These are phyloP conservation scores for Capsicum baccatum DNA, from an alignment of 257 asterid genomes.

Conservation along the genomic window DNA sequence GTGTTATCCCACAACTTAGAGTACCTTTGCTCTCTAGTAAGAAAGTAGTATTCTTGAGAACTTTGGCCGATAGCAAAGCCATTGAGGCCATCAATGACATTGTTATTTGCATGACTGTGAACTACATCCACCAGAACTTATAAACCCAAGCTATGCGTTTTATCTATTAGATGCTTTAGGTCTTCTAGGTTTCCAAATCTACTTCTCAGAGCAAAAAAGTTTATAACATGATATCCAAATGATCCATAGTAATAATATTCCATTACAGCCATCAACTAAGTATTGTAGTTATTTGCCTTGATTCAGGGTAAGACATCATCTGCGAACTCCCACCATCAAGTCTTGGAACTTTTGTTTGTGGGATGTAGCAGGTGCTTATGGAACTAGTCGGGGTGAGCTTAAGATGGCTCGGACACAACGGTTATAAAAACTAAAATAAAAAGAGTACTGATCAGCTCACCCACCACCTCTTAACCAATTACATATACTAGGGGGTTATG, in stretches of 20 bases:
- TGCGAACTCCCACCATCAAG: constrained; percentile 56
- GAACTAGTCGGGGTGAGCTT: too few relatives aligned
- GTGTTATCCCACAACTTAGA: constrained; percentile 44
- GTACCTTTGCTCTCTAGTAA: constrained; percentile 81
- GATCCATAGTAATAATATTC: constrained; percentile 97
- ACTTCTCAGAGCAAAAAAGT: constrained; percentile 91
- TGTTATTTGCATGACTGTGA: constrained; percentile 96
- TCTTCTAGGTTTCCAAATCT: constrained; percentile 97
- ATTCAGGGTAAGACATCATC: constrained; percentile 88
- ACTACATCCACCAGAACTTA: constrained; percentile 88
- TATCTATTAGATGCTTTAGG: constrained; percentile 90
- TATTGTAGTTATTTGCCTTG: constrained; percentile 78
- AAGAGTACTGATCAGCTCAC: too few relatives aligned
- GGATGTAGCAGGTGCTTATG: too few relatives aligned
- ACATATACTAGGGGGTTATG: too few relatives aligned
- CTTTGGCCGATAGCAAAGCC: constrained; percentile 92
- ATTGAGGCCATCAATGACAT: constrained; percentile 83
- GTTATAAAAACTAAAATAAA: too few relatives aligned
- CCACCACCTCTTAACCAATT: too few relatives aligned
- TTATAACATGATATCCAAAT: constrained; percentile 93
- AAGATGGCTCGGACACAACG: too few relatives aligned
- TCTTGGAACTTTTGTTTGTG: too few relatives aligned
- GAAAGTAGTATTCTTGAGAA: constrained; percentile 93
- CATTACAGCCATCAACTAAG: constrained; percentile 97
- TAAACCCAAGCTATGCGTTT: constrained; percentile 91